A percentile compares a stretch with the other conserved stretches of the same genome.
Evolutionary conservation across 345 rosid species (phyloP).

Genomic region (Acer saccharum): DNA sequence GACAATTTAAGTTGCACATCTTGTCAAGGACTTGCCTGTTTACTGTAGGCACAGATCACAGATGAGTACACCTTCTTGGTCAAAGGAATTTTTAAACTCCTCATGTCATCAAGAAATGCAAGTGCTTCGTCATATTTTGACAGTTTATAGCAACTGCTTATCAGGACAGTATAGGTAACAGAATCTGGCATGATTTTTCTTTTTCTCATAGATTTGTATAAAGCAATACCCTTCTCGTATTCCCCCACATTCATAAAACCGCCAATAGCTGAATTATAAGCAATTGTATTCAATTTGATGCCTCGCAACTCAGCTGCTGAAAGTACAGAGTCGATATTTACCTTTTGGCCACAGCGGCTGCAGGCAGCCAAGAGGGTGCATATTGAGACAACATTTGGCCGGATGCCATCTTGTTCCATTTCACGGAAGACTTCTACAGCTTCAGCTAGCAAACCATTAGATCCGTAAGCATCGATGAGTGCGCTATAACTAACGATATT

Average conservation of each 20-base stretch:
- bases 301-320: conserved; percentile 78
- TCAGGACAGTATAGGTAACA: conserved; percentile 77
- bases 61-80: conserved; percentile 86
- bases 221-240: conserved; percentile 62
- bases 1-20: conserved; percentile 7
- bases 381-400: conserved; percentile 78
- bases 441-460: conserved; percentile 73
- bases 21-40: conserved; percentile 57
- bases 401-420: conserved; percentile 77
- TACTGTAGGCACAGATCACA: conserved; percentile 69
- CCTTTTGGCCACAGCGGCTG: conserved; percentile 71
- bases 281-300: conserved; percentile 71
- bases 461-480: conserved; percentile 87
- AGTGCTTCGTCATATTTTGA: conserved; percentile 74
- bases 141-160: conserved; percentile 78
- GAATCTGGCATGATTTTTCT: conserved; percentile 66
- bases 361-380: conserved; percentile 89
- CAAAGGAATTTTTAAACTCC: conserved; percentile 52
- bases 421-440: conserved; percentile 74
- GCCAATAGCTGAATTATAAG: conserved; percentile 89
- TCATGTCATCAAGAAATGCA: conserved; percentile 68
- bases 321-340: conserved; percentile 74
- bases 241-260: conserved; percentile 86
- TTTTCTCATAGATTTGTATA: conserved; percentile 73
- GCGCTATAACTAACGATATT: conserved; percentile 83